Evolutionary conservation across 768 basidiomycete genomes (phyloP), one percentile per base, ranked within the genome.

Genomic region (Amanita muscaria): DNA sequence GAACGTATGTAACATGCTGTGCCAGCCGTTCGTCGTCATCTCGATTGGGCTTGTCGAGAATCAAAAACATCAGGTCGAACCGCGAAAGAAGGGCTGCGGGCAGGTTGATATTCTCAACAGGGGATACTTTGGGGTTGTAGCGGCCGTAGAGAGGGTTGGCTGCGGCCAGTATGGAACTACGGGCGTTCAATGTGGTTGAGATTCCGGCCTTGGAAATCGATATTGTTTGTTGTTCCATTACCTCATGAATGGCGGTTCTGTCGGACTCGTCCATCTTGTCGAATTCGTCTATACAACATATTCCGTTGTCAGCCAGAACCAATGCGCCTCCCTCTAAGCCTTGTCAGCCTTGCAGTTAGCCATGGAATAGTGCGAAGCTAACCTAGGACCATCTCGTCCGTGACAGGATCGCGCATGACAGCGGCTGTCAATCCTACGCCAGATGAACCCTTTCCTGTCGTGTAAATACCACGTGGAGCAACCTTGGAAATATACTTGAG

Each of bases 221-320:
- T 46, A 99, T 97, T 0, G 96, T 99, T 66, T 99, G 96, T 63
- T 98, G 96, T 65, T 98, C 94, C 96, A 99, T 99, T 49, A 99
- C 96, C 74, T 99, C 96, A 67, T 99, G 96, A 50, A 99, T 98
- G 11, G 96, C 90, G 2, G 96, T 98, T 53, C 96, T 74, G 62
- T 98, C 96, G 1, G 89, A 63, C 65, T 99, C 96, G 53, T 98
- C 96, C 96, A 99, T 99, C 63, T 99, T 98, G 69, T 99, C 96
- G 59, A 99, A 99, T 60, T 99, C 96, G 53, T 99, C 96, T 51
- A 99, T 99, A 63, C 94, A 98, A 68, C 93, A 97, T 57, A 99
- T 99, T 22, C 96, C 96, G 53, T 99, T 99, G 63, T 99, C 96
- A 9, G 96, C 94, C 37, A 99, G 77, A 12, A 99, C 96, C 42